These are phyloP conservation scores for Tripterygium wilfordii DNA, from an alignment of 177 flowering plant genomes.

Conservation along the genomic window DNA sequence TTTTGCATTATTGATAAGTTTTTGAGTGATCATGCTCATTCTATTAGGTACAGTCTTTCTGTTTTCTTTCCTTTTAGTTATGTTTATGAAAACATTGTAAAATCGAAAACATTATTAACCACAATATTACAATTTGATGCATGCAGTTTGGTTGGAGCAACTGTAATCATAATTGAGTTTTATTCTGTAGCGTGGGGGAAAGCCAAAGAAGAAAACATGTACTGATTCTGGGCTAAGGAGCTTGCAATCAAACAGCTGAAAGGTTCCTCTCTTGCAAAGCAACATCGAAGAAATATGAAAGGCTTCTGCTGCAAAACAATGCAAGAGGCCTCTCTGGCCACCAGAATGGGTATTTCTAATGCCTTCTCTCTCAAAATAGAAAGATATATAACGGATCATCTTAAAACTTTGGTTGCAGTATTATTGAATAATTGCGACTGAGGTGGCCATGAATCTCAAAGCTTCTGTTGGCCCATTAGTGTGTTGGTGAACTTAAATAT, in stretches of 20 bases:
- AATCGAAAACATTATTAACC: too few relatives aligned
- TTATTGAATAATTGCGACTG: too few relatives aligned
- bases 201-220: constrained; percentile 22
- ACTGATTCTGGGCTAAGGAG: constrained; percentile 3
- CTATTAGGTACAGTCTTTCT: too few relatives aligned
- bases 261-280: constrained; percentile 27
- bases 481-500: too few relatives aligned
- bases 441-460: too few relatives aligned
- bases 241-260: constrained; percentile 23
- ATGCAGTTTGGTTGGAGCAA: constrained; percentile 44
- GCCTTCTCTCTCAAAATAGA: too few relatives aligned
- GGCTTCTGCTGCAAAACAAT: background rate
- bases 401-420: too few relatives aligned
- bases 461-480: too few relatives aligned
- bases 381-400: too few relatives aligned
- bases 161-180: constrained; percentile 36
- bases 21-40: background rate
- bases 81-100: background rate
- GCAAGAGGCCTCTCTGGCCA: background rate
- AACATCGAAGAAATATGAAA: constrained; percentile 12
- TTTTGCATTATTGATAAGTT: background rate
- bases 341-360: too few relatives aligned
- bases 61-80: too few relatives aligned
- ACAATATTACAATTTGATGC: too few relatives aligned
- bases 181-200: constrained; percentile 53